phyloP scores from a whole-genome alignment of 306 rosid species.

The Argentina anserina region DNA sequence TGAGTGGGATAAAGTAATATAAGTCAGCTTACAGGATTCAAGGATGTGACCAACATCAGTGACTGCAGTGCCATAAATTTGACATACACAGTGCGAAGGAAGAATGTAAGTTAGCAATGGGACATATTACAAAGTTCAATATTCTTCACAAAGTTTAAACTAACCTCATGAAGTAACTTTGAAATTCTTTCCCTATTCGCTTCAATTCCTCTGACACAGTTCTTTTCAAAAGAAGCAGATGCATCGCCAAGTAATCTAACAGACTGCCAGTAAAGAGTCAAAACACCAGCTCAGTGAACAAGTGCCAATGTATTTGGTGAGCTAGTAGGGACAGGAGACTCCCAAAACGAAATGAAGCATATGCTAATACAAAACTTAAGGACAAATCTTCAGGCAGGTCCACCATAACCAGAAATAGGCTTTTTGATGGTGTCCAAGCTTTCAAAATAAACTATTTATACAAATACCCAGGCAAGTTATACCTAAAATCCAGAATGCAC shows the following conservation, averaged over 20 bases:
- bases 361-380: neutral
- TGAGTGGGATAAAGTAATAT: conserved; percentile 11
- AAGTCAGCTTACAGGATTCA: conserved; percentile 71
- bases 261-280: conserved; percentile 50
- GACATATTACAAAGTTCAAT: neutral
- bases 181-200: conserved; percentile 93
- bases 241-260: conserved; percentile 94
- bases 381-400: neutral
- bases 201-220: conserved; percentile 91
- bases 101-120: conserved; percentile 32
- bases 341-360: conserved; percentile 18
- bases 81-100: conserved; percentile 18
- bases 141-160: conserved; percentile 25
- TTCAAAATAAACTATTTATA: neutral
- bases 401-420: neutral
- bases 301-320: conserved; percentile 8
- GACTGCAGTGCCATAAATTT: conserved; percentile 59
- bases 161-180: conserved; percentile 87
- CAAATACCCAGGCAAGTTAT: neutral
- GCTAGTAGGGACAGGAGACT: neutral
- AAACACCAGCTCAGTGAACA: neutral
- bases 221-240: conserved; percentile 89
- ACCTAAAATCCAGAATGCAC: neutral
- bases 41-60: conserved; percentile 88
- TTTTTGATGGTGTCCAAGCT: neutral